Conservation (phyloP, 345 rosid species). For the Tarenaya hassleriana region DNA sequence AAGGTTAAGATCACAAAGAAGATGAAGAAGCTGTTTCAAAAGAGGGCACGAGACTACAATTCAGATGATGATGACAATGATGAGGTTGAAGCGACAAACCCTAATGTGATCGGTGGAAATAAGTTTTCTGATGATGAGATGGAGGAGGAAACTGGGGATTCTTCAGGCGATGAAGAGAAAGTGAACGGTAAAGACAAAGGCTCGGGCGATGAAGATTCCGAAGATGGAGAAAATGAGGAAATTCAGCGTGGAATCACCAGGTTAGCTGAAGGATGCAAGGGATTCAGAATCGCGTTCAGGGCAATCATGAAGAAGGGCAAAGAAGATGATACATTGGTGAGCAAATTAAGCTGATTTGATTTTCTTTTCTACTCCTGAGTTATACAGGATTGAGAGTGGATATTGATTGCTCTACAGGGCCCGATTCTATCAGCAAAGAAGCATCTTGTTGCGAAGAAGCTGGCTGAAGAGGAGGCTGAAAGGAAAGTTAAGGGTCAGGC, state of each 20-base stretch:
- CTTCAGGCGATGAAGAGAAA: constrained; percentile 17
- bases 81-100: constrained; percentile 17
- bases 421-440: constrained; percentile 82
- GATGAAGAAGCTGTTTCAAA: constrained; percentile 48
- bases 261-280: constrained; percentile 68
- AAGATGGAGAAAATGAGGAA: constrained; percentile 39
- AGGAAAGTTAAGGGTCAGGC: constrained; percentile 68
- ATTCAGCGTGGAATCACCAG: constrained; percentile 57
- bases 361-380: neutral
- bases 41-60: constrained; percentile 80
- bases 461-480: constrained; percentile 82
- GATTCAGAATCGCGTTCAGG: constrained; percentile 65
- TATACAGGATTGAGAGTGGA: neutral
- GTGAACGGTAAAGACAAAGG: constrained; percentile 24
- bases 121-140: constrained; percentile 19
- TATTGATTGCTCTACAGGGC: constrained; percentile 45
- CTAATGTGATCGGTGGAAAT: constrained; percentile 17
- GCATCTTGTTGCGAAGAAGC: constrained; percentile 83
- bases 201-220: constrained; percentile 24
- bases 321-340: constrained; percentile 59
- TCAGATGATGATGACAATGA: constrained; percentile 53
- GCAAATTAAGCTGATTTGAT: constrained; percentile 9
- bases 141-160: no score
- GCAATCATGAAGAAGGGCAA: constrained; percentile 57
- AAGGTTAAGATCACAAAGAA: constrained; percentile 46